phyloP scores from a whole-genome alignment of 139 green algal species.

The Chlorella sp. region DNA sequence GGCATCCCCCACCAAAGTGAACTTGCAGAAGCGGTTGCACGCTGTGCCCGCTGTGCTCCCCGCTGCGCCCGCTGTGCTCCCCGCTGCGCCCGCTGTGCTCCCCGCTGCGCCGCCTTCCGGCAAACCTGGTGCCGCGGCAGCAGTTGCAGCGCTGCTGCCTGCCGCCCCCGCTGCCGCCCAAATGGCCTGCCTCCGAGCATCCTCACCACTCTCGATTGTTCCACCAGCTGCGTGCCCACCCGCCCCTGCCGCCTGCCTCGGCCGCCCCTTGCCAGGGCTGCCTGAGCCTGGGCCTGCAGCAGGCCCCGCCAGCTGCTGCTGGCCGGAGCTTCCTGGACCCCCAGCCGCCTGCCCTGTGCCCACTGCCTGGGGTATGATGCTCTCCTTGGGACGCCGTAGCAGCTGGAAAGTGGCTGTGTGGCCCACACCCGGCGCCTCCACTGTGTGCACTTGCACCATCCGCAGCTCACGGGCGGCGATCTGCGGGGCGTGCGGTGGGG shows the following conservation, averaged over 20 bases:
- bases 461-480: constrained; percentile 80
- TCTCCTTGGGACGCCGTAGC: constrained; percentile 52
- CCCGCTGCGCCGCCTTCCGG: not conserved
- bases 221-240: not conserved
- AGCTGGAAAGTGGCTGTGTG: constrained; percentile 59
- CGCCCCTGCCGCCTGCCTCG: not conserved
- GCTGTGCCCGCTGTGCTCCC: not conserved
- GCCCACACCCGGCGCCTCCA: constrained; percentile 35
- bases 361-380: constrained; percentile 55
- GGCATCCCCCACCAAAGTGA: constrained; percentile 59
- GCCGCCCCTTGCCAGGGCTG: not conserved
- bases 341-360: not conserved
- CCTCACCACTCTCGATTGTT: too few relatives aligned
- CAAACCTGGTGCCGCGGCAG: too few relatives aligned
- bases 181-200: too few relatives aligned
- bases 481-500: too few relatives aligned
- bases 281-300: not conserved
- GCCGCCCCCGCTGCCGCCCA: not conserved
- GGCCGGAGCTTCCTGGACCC: not conserved
- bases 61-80: not conserved
- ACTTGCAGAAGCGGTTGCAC: constrained; percentile 77
- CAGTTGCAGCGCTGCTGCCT: not conserved
- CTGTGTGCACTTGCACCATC: constrained; percentile 57
- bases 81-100: not conserved
- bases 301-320: not conserved